Evolutionary conservation across 2,329 filamentous ascomycete species (phyloP).

Genomic region (Ascomycota sp.): DNA sequence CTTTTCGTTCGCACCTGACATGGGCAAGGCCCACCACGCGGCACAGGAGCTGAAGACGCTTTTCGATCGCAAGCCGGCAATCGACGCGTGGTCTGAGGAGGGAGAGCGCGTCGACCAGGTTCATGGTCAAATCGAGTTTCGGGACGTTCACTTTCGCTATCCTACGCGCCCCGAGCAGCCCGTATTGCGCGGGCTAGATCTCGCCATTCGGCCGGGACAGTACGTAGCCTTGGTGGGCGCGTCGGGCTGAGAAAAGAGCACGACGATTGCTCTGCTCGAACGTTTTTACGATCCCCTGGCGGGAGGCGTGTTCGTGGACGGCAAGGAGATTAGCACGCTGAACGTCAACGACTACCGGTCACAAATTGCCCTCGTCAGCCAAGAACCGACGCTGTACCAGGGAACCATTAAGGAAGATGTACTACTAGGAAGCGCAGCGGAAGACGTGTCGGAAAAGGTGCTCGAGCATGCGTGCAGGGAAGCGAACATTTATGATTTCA

Average conservation of each 20-base stretch:
- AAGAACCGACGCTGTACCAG: constrained; percentile 89
- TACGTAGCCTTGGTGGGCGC: constrained; percentile 86
- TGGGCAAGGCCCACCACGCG: constrained; percentile 79
- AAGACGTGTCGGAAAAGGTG: constrained; percentile 48
- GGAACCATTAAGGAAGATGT: constrained; percentile 85
- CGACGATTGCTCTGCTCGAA: constrained; percentile 77
- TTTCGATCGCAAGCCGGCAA: constrained; percentile 62
- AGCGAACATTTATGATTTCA: constrained; percentile 85
- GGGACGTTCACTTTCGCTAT: constrained; percentile 85
- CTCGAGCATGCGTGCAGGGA: constrained; percentile 68
- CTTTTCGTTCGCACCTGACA: constrained; percentile 79
- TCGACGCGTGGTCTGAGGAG: constrained; percentile 61
- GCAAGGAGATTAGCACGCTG: constrained; percentile 57
- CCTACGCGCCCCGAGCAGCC: constrained; percentile 79
- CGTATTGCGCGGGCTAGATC: constrained; percentile 70
- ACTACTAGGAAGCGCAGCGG: constrained; percentile 49
- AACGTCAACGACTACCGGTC: constrained; percentile 76
- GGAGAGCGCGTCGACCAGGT: constrained; percentile 42
- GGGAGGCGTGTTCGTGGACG: constrained; percentile 67
- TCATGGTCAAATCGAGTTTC: constrained; percentile 70
- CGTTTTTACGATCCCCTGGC: constrained; percentile 82
- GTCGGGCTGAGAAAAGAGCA: constrained; percentile 84
- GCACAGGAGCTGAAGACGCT: constrained; percentile 62
- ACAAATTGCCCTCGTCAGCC: constrained; percentile 70
- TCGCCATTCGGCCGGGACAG: constrained; percentile 54